Evolutionary conservation across 495 filamentous ascomycete species (phyloP).

Genomic region (Podospora conica): DNA sequence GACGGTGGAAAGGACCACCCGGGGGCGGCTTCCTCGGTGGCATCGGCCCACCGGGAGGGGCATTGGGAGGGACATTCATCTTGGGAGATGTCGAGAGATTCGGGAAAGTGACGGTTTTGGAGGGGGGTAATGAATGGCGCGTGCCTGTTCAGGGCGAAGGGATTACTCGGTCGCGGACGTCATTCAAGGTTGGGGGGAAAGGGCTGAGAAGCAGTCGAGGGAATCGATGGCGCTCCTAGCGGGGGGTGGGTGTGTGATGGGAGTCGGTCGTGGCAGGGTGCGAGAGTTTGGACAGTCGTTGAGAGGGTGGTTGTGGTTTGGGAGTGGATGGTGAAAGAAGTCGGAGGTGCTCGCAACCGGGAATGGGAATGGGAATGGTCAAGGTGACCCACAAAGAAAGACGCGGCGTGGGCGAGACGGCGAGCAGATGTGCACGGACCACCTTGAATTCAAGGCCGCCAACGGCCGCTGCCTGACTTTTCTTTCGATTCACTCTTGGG

Average conservation of each 20-base stretch:
- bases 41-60: slow-evolving; percentile 32
- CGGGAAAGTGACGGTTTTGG: not conserved
- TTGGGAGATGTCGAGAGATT: not conserved
- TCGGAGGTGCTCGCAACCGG: not conserved
- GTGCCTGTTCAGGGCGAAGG: not conserved
- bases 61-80: not conserved
- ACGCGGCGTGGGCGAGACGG: not conserved
- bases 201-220: not conserved
- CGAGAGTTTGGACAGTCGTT: not conserved
- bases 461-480: not conserved
- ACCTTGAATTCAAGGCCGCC: not conserved
- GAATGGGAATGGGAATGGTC: not conserved
- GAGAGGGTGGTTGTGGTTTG: not conserved
- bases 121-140: not conserved
- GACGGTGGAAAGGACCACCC: slow-evolving; percentile 32
- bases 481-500: too few relatives aligned
- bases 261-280: not conserved
- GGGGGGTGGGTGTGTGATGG: too few relatives aligned
- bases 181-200: not conserved
- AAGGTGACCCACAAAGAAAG: not conserved
- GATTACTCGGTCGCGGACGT: not conserved
- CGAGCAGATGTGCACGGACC: not conserved
- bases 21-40: slow-evolving; percentile 31
- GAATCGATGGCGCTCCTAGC: not conserved
- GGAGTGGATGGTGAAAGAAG: not conserved